Base-by-base conservation (phyloP, 1,284 basidiomycete genomes). In the Malassezia restricta region DNA sequence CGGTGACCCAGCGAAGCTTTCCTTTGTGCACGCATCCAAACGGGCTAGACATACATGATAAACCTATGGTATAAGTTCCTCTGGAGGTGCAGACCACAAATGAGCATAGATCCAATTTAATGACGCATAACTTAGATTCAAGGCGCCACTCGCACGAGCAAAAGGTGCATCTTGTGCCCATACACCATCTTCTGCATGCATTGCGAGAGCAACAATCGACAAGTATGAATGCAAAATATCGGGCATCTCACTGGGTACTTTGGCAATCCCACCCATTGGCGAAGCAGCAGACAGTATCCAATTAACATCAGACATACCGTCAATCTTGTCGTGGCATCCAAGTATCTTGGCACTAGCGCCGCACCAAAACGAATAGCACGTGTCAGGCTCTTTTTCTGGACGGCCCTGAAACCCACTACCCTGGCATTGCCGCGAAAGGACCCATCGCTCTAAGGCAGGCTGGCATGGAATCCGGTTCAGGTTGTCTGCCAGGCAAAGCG, bases 401-500 rank as follows among this genome's bases (percentile, higher is more conserved):
- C 52, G 47, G 0, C 56, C 56, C 30, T 57, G 51, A 37, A 57
- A 57, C 1, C 56, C 56, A 14, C 43, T 49, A 14, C 43, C 42
- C 3, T 28, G 32, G 9, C 44, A 45, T 28, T 65, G 59, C 3
- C 60, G 48, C 1, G 30, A 31, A 2, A 53, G 29, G 12, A 62
- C 38, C 57, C 62, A 64, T 1, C 43, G 45, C 30, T 51, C 46
- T 2, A 51, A 28, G 15, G 42, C 15, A 7, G 9, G 6, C 1
- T 33, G 38, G 8, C 40, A n/a, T 8, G 30, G 27, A 24, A 59
- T 15, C 14, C 5, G 24, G 11, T 54, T 40, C 7, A 58, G 47
- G 5, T 43, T 56, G n/a, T 48, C 45, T 2, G 74, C 58, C 2
- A 94, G 78, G 30, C 79, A 73, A 3, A 92, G 78, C 0, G 84